Base-by-base conservation (phyloP, 2,329 filamentous ascomycete species). In the Aspergillus sergii region DNA sequence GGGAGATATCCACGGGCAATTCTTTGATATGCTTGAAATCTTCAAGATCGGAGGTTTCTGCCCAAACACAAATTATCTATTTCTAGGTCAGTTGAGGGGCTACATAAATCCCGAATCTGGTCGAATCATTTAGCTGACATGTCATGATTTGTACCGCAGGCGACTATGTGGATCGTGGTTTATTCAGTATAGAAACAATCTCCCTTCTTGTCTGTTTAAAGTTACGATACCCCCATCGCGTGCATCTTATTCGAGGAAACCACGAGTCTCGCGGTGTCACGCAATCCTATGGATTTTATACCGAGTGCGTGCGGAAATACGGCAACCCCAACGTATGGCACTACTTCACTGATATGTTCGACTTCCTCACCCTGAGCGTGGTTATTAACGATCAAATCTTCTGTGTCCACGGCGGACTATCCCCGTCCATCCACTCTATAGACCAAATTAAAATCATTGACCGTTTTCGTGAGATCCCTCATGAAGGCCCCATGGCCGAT, bases 401-500 rank as follows among this genome's bases (percentile, higher is more conserved):
- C 79, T 99, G 95, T 79, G 95, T 99, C 8, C 95, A 99, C 78
- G 95, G 95, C 76, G 95, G 92, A 26, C 85, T 95, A 23, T 94
- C 91, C 0, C 92, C 92, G 1, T 94, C 91, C 34, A 98, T 99
- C 76, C 95, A 99, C 80, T 96, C 92, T 51, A 97, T 99, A 76
- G 95, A 99, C 78, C 95, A 99, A 81, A 98, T 99, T 81, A 98
- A 99, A 80, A 96, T 99, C 78, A 98, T 99, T 76, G 95, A 99
- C 81, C 92, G 95, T 53, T 99, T 98, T 83, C 90, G 95, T 70
- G 95, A 99, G 77, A 99, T 99, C 64, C 95, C 95, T 6, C 95
- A 99, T 80, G 95, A 99, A 80, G 95, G 95, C 0, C 95, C 95
- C 39, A 99, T 99, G 95, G 95, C 95, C n/a, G 95, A 99, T 78